Percentiles rank a stretch among this genome's conserved stretches.
Conservation (phyloP, 1,139 yeast genomes). For the Hemisphaericaspora subhashii region DNA sequence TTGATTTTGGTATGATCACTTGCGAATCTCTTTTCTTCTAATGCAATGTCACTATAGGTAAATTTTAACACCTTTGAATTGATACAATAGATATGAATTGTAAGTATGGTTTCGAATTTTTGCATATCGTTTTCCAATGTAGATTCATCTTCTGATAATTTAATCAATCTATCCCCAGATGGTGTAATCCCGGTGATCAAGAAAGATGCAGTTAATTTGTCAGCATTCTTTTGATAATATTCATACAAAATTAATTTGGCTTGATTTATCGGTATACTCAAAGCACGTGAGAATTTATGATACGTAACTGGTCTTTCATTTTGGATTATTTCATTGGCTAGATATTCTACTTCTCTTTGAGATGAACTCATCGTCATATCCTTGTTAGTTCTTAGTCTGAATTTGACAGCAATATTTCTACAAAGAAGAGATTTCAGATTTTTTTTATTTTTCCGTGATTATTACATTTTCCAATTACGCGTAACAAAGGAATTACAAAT, state of each 20-base stretch:
- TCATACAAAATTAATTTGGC: conserved; percentile 33
- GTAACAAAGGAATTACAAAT: too few species aligned
- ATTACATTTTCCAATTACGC: conserved; percentile 1
- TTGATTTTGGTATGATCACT: conserved; percentile 20
- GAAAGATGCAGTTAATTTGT: conserved; percentile 34
- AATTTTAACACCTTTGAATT: conserved; percentile 18
- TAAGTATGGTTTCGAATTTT: conserved; percentile 21
- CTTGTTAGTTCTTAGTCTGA: not conserved
- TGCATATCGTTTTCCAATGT: conserved; percentile 18
- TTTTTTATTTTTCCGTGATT: too few species aligned
- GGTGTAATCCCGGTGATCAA: conserved; percentile 28
- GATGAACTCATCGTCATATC: conserved; percentile 39
- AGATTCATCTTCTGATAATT: conserved; percentile 22
- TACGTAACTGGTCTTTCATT: conserved; percentile 30
- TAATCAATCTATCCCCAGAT: conserved; percentile 16
- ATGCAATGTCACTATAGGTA: conserved; percentile 26
- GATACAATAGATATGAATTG: conserved; percentile 37
- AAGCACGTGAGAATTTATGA: conserved; percentile 27
- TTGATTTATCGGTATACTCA: conserved; percentile 26
- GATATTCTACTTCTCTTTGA: conserved; percentile 28
- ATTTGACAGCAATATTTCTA: too few species aligned
- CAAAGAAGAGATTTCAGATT: too few species aligned
- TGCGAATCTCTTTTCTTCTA: conserved; percentile 28
- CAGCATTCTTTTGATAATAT: conserved; percentile 33
- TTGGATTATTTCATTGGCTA: conserved; percentile 28